Percentiles rank a stretch among this genome's conserved stretches.
Evolutionary conservation across 1,284 basidiomycete genomes (phyloP).

Genomic region (Marasmius oreades): DNA sequence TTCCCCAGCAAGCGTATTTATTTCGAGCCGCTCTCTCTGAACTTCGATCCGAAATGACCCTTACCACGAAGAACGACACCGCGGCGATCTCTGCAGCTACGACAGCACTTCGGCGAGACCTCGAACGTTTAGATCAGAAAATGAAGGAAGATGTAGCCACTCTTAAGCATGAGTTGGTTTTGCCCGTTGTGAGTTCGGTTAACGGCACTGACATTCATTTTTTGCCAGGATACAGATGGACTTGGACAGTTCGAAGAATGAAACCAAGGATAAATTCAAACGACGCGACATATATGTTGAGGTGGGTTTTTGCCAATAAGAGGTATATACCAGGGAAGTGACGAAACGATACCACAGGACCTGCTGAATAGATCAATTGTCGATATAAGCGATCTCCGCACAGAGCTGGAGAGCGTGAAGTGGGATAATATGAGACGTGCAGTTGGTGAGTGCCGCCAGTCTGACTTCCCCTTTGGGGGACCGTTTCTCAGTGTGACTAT

Average conservation of each 20-base stretch:
- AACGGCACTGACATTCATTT: slow-evolving; percentile 2
- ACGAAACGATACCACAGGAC: slow-evolving; percentile 46
- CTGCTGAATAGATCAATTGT: slow-evolving; percentile 86
- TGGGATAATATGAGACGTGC: slow-evolving; percentile 90
- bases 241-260: slow-evolving; percentile 90
- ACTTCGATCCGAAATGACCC: slow-evolving; percentile 82
- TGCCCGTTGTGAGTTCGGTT: slow-evolving; percentile 4
- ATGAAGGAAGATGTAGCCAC: slow-evolving; percentile 92
- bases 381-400: slow-evolving; percentile 80
- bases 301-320: slow-evolving; percentile 39
- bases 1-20: slow-evolving; percentile 85
- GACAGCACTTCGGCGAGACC: slow-evolving; percentile 79
- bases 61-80: slow-evolving; percentile 83
- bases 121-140: slow-evolving; percentile 84
- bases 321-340: slow-evolving; percentile 4
- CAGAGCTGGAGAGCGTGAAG: slow-evolving; percentile 84
- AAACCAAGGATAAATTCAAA: slow-evolving; percentile 87
- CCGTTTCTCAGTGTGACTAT: slow-evolving; percentile 5
- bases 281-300: slow-evolving; percentile 86
- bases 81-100: slow-evolving; percentile 77
- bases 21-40: slow-evolving; percentile 94
- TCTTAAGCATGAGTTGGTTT: slow-evolving; percentile 86
- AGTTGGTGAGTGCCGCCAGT: slow-evolving; percentile 56
- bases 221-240: slow-evolving; percentile 86
- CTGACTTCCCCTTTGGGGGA: not conserved